Conservation (phyloP, 2,329 filamentous ascomycete genomes). For the Zymoseptoria ardabiliae region DNA sequence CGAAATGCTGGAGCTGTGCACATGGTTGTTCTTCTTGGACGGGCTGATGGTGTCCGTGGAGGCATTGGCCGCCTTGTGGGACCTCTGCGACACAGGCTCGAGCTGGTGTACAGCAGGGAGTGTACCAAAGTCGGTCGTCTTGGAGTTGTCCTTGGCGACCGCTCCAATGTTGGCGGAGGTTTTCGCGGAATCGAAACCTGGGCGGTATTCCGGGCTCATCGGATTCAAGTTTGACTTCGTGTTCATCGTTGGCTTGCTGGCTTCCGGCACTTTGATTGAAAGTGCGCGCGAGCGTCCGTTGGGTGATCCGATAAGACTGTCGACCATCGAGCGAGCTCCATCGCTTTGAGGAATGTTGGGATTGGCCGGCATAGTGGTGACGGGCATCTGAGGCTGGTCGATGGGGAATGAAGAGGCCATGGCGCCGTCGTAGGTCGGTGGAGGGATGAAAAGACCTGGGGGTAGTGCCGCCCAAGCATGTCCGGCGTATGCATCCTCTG, state of each 20-base stretch:
- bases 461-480: slow-evolving; percentile 20
- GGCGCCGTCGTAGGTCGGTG: slow-evolving; percentile 26
- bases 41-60: slow-evolving; percentile 20
- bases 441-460: slow-evolving; percentile 20
- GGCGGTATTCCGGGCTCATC: slow-evolving; percentile 34
- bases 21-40: slow-evolving; percentile 17
- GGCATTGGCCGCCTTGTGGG: slow-evolving; percentile 6
- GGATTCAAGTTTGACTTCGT: slow-evolving; percentile 30
- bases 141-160: neutral
- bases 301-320: slow-evolving; percentile 16
- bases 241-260: slow-evolving; percentile 12
- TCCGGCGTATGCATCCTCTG: slow-evolving; percentile 15
- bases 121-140: neutral
- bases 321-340: slow-evolving; percentile 17
- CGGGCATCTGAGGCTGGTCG: neutral
- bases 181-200: slow-evolving; percentile 12
- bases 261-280: slow-evolving; percentile 29
- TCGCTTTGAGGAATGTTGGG: slow-evolving; percentile 21
- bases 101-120: slow-evolving; percentile 16
- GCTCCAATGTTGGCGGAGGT: neutral
- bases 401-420: slow-evolving; percentile 16
- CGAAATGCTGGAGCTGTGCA: slow-evolving; percentile 29
- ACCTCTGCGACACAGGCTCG: slow-evolving; percentile 1
- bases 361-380: neutral
- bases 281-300: slow-evolving; percentile 24